These are phyloP conservation scores for Ormosia semicastrata DNA, from an alignment of 306 rosid genomes.

Conservation along the genomic window DNA sequence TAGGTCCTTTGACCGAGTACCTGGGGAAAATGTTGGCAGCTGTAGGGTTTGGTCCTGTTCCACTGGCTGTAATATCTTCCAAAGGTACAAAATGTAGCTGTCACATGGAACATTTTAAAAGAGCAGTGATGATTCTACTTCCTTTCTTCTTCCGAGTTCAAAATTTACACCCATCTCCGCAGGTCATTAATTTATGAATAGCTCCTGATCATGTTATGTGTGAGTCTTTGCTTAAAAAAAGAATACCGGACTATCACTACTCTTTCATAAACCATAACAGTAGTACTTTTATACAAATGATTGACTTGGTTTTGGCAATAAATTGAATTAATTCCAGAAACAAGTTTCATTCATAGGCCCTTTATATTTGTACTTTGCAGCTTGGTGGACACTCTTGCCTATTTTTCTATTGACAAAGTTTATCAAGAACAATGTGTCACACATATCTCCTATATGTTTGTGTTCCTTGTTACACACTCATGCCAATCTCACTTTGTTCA, in stretches of 20 bases:
- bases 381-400: not conserved
- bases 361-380: constrained; percentile 8
- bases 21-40: not conserved
- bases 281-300: not conserved
- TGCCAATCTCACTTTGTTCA: not conserved
- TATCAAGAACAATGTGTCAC: not conserved
- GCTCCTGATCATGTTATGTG: not conserved
- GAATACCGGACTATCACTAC: not conserved
- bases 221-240: no score
- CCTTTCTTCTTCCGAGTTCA: not conserved
- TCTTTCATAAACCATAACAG: not conserved
- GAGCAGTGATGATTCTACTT: not conserved
- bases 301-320: not conserved
- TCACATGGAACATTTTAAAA: not conserved
- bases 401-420: not conserved
- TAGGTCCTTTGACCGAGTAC: no score
- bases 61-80: not conserved
- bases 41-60: not conserved
- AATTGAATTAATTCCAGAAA: not conserved
- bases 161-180: not conserved
- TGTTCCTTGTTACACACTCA: not conserved
- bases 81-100: not conserved
- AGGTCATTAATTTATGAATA: not conserved
- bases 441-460: constrained; percentile 23
- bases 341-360: not conserved